Percentiles rank a stretch among this genome's conserved stretches.
Evolutionary conservation across 2,329 filamentous ascomycete species (phyloP).

Genomic region (Fusarium graminum): DNA sequence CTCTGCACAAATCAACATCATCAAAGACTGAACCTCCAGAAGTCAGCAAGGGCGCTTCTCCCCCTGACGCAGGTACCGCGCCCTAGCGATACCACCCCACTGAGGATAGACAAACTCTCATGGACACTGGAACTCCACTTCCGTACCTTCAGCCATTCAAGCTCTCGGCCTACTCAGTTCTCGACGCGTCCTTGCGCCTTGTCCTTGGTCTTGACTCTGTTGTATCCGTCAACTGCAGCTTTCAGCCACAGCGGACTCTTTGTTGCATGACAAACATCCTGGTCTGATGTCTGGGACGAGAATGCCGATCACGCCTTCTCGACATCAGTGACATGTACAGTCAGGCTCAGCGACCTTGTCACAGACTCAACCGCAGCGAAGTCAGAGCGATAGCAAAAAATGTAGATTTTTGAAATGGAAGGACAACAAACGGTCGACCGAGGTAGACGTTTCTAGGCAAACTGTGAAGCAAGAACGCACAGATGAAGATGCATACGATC

Average conservation of each 20-base stretch:
- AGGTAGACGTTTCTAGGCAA: background rate
- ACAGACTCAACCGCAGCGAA: slow-evolving; percentile 32
- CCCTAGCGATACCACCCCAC: slow-evolving; percentile 37
- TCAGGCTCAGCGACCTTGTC: slow-evolving; percentile 7
- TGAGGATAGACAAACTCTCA: slow-evolving; percentile 37
- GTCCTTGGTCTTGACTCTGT: slow-evolving; percentile 37
- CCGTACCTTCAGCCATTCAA: slow-evolving; percentile 31
- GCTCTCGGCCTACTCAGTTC: slow-evolving; percentile 25
- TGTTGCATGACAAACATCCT: slow-evolving; percentile 47
- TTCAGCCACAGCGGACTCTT: slow-evolving; percentile 38
- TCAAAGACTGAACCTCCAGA: slow-evolving; percentile 5
- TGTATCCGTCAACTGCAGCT: slow-evolving; percentile 33
- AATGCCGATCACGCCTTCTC: slow-evolving; percentile 32
- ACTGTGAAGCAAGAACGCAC: slow-evolving; percentile 11
- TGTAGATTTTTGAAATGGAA: background rate
- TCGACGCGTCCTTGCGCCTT: slow-evolving; percentile 49
- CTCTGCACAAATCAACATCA: slow-evolving; percentile 18
- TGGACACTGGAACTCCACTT: slow-evolving; percentile 35
- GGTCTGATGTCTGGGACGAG: slow-evolving; percentile 42
- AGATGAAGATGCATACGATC: slow-evolving; percentile 13
- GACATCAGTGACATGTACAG: slow-evolving; percentile 5
- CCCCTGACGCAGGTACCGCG: slow-evolving; percentile 43
- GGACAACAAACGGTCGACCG: background rate
- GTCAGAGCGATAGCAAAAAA: slow-evolving; percentile 29
- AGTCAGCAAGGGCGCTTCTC: slow-evolving; percentile 11